Percentiles rank a stretch among this genome's conserved stretches.
phyloP scores from a whole-genome alignment of 2,329 filamentous ascomycete genomes.

The Talaromyces islandicus region DNA sequence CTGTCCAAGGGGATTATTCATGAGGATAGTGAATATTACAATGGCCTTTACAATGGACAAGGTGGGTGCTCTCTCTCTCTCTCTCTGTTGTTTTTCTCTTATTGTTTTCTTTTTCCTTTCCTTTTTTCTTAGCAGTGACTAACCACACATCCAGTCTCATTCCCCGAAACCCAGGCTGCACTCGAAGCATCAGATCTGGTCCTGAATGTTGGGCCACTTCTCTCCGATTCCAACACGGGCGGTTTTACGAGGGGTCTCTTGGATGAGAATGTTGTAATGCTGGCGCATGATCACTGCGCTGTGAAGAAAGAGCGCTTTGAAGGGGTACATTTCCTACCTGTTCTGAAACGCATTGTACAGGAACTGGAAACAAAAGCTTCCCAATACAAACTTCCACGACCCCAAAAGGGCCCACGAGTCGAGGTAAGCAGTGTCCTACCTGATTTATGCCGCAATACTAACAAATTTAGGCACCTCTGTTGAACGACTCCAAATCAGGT shows the following conservation, averaged over 20 bases:
- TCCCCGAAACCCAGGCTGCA: constrained; percentile 27
- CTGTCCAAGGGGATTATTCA: constrained; percentile 81
- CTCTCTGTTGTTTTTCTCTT: too few relatives aligned
- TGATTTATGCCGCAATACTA: not conserved
- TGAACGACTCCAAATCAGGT: not conserved
- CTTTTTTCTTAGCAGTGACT: not conserved
- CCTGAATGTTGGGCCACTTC: constrained; percentile 42
- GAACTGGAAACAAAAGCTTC: not conserved
- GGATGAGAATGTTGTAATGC: not conserved
- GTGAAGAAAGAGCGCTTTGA: not conserved
- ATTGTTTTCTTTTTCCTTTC: too few relatives aligned
- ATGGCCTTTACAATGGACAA: constrained; percentile 70
- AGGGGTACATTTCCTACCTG: not conserved
- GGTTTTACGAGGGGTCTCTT: constrained; percentile 14
- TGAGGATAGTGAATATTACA: constrained; percentile 64
- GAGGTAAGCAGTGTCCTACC: not conserved
- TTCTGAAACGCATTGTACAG: not conserved
- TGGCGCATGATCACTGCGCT: not conserved
- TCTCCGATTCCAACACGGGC: constrained; percentile 44
- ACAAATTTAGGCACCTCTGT: not conserved
- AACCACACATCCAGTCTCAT: not conserved
- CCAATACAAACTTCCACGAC: not conserved
- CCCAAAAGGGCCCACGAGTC: not conserved
- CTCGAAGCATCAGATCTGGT: constrained; percentile 41
- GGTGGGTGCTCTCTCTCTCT: too few relatives aligned